phyloP scores from a whole-genome alignment of 2,329 filamentous ascomycete genomes.

The Rutstroemia sp. region DNA sequence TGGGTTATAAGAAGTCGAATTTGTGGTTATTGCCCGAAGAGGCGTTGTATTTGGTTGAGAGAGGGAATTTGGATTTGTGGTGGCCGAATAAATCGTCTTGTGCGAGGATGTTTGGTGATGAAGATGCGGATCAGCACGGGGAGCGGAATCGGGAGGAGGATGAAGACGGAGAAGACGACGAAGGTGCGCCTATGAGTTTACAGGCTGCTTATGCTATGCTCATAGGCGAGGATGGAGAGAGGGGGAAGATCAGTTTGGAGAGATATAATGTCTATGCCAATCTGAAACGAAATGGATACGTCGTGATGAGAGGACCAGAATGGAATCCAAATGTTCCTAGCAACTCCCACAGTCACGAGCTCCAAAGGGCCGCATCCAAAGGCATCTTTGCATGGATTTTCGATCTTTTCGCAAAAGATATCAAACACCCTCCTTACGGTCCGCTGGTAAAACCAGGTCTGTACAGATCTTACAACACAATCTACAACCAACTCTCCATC shows the following conservation, averaged over 20 bases:
- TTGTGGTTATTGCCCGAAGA: constrained; percentile 90
- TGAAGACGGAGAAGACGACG: constrained; percentile 43
- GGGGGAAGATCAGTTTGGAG: constrained; percentile 59
- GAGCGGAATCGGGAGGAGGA: constrained; percentile 16
- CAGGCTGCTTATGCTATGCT: constrained; percentile 86
- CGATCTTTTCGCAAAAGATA: constrained; percentile 21
- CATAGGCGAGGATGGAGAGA: constrained; percentile 60
- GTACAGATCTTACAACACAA: constrained; percentile 58
- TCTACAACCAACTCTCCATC: constrained; percentile 71
- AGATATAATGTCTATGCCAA: constrained; percentile 84
- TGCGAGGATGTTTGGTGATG: constrained; percentile 31
- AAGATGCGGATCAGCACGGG: constrained; percentile 35
- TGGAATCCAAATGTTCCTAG: constrained; percentile 33
- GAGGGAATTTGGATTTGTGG: constrained; percentile 79
- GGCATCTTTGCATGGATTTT: constrained; percentile 28
- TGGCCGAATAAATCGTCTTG: constrained; percentile 59
- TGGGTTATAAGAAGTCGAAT: constrained; percentile 50
- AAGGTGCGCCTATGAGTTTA: constrained; percentile 77
- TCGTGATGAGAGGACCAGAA: constrained; percentile 62
- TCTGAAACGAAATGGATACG: constrained; percentile 75
- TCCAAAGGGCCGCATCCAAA: constrained; percentile 8
- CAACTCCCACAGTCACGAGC: constrained; percentile 2
- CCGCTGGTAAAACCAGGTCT: constrained; percentile 56
- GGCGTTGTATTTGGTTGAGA: constrained; percentile 79
- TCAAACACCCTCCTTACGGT: constrained; percentile 33